phyloP scores from a whole-genome alignment of 148 eudicot species.

The Limonium bicolor region DNA sequence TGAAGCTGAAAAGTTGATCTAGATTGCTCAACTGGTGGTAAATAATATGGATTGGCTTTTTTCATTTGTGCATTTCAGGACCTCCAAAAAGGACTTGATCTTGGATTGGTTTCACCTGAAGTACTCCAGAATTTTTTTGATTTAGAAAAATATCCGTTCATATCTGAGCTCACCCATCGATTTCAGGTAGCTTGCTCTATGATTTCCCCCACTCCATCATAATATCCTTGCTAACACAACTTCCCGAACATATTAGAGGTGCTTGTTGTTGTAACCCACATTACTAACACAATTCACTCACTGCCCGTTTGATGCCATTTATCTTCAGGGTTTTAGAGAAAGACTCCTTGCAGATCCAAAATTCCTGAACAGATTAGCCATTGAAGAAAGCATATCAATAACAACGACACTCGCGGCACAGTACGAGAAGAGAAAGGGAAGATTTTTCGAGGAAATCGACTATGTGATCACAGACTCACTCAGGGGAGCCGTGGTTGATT shows the following conservation, averaged over 20 bases:
- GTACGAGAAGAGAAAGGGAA: constrained; percentile 81
- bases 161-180: constrained; percentile 70
- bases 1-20: no score
- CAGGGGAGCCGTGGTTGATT: constrained; percentile 84
- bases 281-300: no score
- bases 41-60: no score
- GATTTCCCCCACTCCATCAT: neutral
- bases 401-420: constrained; percentile 91
- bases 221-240: neutral
- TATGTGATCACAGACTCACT: constrained; percentile 74
- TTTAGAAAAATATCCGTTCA: constrained; percentile 78
- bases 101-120: constrained; percentile 95
- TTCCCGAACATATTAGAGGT: no score
- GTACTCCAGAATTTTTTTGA: constrained; percentile 92
- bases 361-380: constrained; percentile 70
- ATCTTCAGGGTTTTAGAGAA: constrained; percentile 85
- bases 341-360: constrained; percentile 91
- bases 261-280: no score
- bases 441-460: constrained; percentile 79
- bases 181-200: constrained; percentile 97
- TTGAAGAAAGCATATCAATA: constrained; percentile 83
- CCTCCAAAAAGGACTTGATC: constrained; percentile 88
- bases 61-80: constrained; percentile 74
- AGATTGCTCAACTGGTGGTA: no score
- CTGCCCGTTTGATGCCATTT: no score